Evolutionary conservation across 73 alveolate species (phyloP), one percentile per base, ranked within the genome.

Genomic region (Symbiodinium natans): DNA sequence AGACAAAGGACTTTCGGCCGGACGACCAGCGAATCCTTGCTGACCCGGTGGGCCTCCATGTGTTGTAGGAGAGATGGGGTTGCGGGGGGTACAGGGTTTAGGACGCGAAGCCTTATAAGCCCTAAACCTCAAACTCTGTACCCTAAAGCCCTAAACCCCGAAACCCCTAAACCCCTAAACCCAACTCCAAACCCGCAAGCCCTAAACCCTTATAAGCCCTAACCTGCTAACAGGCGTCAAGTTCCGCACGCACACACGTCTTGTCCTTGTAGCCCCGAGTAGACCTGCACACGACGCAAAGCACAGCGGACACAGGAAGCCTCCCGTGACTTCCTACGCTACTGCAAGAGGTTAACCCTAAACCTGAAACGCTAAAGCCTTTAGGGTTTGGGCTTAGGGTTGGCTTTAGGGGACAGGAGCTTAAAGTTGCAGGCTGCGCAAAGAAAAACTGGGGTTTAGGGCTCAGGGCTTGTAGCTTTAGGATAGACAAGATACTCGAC

Each of bases 1-100:
- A 83, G 74, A 83, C 92, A 8, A 83, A 83, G 92, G 92, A 83
- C 41, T 41, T 83, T 42, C 52, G 92, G 27, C 43, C 74, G 42
- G 75, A 83, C 27, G 92, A 83, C 41, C 92, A 83, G 74, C 75
- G 36, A n/a, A 23, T 25, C 17, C 92, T 83, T 17, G 27, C 36
- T 11, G 43, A 83, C 43, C 92, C 92, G 19, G 92, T 29, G 43
- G n/a, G 59, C 41, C 85, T 15, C 9, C 63, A 48, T 2, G 13
- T 25, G 10, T 48, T 48, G 63, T 17, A 0, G 63, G 11, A 11
- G 11, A 11, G 56, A 8, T 43, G 11, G 56, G 56, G 56, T 11
- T 43, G 56, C 56, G 5, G 56, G 56, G 56, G 11, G 5, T 5
- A 43, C 5, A 43, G 56, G 56, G 56, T 43, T 8, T 11, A 5